A percentile compares a stretch with the other conserved stretches of the same genome.
These are phyloP conservation scores for Candida vaughaniae DNA, from an alignment of 805 yeast genomes.

Conservation along the genomic window DNA sequence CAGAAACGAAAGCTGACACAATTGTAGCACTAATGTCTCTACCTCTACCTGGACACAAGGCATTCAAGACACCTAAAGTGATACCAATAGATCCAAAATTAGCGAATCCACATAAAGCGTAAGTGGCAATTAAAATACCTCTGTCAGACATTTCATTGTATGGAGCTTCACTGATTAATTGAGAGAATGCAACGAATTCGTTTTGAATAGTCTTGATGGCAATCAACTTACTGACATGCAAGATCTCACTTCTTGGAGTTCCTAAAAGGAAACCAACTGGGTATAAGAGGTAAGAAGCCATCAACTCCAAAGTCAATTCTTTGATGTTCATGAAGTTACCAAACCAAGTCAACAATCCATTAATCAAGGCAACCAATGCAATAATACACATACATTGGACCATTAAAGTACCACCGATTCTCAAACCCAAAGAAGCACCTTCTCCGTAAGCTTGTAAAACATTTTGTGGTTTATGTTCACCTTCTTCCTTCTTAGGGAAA, in stretches of 20 bases:
- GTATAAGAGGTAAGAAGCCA: slow-evolving; percentile 56
- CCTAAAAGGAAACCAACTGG: slow-evolving; percentile 63
- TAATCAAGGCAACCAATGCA: slow-evolving; percentile 54
- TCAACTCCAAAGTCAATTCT: slow-evolving; percentile 51
- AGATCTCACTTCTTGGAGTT: slow-evolving; percentile 50
- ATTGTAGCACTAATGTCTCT: slow-evolving; percentile 48
- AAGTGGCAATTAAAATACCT: slow-evolving; percentile 56
- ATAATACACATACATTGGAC: slow-evolving; percentile 62
- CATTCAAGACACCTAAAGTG: slow-evolving; percentile 57
- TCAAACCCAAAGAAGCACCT: slow-evolving; percentile 58
- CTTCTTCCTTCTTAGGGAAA: slow-evolving; percentile 43
- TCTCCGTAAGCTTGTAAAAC: slow-evolving; percentile 57
- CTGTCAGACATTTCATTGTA: slow-evolving; percentile 49
- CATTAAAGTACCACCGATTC: slow-evolving; percentile 56
- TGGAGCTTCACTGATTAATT: slow-evolving; percentile 41
- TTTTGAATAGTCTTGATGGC: slow-evolving; percentile 61
- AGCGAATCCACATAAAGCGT: slow-evolving; percentile 62
- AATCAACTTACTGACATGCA: slow-evolving; percentile 49
- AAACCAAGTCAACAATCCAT: slow-evolving; percentile 58
- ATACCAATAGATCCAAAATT: slow-evolving; percentile 63
- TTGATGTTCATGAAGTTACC: slow-evolving; percentile 62
- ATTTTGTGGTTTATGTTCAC: slow-evolving; percentile 40
- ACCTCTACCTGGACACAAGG: slow-evolving; percentile 50
- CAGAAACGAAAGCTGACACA: slow-evolving; percentile 49
- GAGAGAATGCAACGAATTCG: slow-evolving; percentile 55